Base-by-base conservation (phyloP, 176 grass and related monocot genomes). In the Oryza coarctata region DNA sequence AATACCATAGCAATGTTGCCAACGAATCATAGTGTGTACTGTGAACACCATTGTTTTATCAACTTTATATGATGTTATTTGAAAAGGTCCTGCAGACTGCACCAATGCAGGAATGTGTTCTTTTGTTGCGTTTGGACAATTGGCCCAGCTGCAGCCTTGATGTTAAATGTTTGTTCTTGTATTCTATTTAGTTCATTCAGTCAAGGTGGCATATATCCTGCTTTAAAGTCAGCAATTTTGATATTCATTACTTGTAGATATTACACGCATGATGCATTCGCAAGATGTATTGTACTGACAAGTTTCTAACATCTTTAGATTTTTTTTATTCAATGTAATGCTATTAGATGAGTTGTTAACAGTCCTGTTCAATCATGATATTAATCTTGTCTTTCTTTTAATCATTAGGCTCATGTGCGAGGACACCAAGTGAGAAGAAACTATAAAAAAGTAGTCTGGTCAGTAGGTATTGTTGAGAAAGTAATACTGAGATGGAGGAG, bases 351-450 rank as follows among this genome's bases (percentile, higher is more conserved):
- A 25, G 12, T 55, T 65, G 1, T n/a, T 58, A 45, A 32, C 17
- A 30, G 9, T 50, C 30, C 15, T 79, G 26, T 79, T 40, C 15
- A 47, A 73, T 26, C 11, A 84, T 88, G 50, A 45, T 66, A 68
- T 30, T 62, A 70, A 80, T 64, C 38, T 31, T 84, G 5, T 88
- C 32, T 4, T 22, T 70, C 66, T 52, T 9, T 36, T 85, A 61
- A 30, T 70, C 32, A 83, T 45, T 79, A 97, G 94, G 94, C 94
- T 76, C 91, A 89, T 89, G 87, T 97, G 30, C 89, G 94, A 49
- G 91, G 94, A 50, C 74, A 93, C 77, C 94, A 97, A 84, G 91
- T 89, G 84, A 87, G 91, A 79, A 93, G 91, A 84, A 89, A 63
- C 36, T 86, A 89, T 52, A 64, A 77, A 35, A 92, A 93, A 75